Evolutionary conservation across 75 land plant species (phyloP), one percentile per base, ranked within the genome.

Genomic region (Larix kaempferi): DNA sequence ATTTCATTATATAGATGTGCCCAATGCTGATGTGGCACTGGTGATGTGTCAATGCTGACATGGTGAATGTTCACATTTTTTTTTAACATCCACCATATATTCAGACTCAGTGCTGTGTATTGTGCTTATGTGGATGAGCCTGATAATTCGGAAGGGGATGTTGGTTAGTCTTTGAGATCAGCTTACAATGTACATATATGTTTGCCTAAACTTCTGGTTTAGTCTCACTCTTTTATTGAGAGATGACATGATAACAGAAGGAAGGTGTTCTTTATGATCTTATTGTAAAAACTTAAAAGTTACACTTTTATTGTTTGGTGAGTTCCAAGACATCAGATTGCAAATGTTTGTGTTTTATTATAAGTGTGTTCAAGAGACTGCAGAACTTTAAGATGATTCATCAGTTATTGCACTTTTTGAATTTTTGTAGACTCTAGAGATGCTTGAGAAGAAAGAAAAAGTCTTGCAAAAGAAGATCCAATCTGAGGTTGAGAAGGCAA

Each of bases 401-500:
- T 35, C 8, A 69, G 2, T 21, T 21, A 69, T 19, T 69, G 44
- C 73, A 69, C 13, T 41, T n/a, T 44, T 55, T 67, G 52, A 44
- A 72, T 33, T 80, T 80, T 71, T 71, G 49, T 65, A 85, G 87
- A 78, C 85, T 41, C 41, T 85, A 12, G 85, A 82, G 41, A 76
- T 82, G 76, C 74, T 85, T 1, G 85, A 82, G 78, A 74, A 85
- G 56, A 85, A 85, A 41, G 87, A 85, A 81, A 71, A 61, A 33
- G 75, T 79, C 56, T 61, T 85, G 72, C 87, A 85, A 41, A 85
- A 79, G 81, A 85, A 85, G 78, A 82, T 85, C 13, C 49, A 73
- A 17, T 27, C 77, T 23, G 84, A 85, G 74, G 62, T 76, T 35
- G 87, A 85, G 52, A 82, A 84, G 77, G 85, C 81, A 15, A 79